Conservation (phyloP, 495 filamentous ascomycete genomes). For the Acidomyces sp. region DNA sequence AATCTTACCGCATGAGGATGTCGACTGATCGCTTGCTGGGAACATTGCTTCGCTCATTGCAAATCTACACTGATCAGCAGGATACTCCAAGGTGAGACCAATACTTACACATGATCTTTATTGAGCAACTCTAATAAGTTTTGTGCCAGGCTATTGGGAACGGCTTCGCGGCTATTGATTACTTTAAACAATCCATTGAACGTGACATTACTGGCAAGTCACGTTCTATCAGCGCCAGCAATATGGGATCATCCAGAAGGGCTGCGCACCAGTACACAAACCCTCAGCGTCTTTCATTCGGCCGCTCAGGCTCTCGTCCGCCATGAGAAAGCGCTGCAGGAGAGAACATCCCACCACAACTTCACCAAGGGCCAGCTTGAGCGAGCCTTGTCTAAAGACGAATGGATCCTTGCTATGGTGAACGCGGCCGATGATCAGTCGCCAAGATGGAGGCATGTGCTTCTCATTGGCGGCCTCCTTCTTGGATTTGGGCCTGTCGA, state of each 20-base stretch:
- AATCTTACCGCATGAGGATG: too few relatives aligned
- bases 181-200: conserved; percentile 83
- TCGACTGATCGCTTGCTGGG: conserved; percentile 29
- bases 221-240: conserved; percentile 71
- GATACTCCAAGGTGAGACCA: conserved; percentile 34
- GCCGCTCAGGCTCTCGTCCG: conserved; percentile 39
- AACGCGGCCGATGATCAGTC: conserved; percentile 75
- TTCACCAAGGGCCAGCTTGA: conserved; percentile 12
- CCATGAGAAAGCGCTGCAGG: conserved; percentile 33
- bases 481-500: conserved; percentile 66
- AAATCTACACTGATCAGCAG: conserved; percentile 32
- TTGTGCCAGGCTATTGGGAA: conserved; percentile 53
- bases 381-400: conserved; percentile 36
- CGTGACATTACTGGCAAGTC: conserved; percentile 76
- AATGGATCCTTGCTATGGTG: conserved; percentile 72
- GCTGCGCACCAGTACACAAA: conserved; percentile 56
- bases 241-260: conserved; percentile 70
- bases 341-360: conserved; percentile 8
- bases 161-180: conserved; percentile 68
- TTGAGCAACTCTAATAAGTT: too few relatives aligned
- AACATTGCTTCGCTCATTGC: conserved; percentile 30
- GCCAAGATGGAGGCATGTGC: conserved; percentile 74
- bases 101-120: background rate
- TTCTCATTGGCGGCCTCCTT: conserved; percentile 68
- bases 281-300: conserved; percentile 79